Evolutionary conservation across 352 stramenopile species (phyloP).

Genomic region (Aphanomyces stellatus): DNA sequence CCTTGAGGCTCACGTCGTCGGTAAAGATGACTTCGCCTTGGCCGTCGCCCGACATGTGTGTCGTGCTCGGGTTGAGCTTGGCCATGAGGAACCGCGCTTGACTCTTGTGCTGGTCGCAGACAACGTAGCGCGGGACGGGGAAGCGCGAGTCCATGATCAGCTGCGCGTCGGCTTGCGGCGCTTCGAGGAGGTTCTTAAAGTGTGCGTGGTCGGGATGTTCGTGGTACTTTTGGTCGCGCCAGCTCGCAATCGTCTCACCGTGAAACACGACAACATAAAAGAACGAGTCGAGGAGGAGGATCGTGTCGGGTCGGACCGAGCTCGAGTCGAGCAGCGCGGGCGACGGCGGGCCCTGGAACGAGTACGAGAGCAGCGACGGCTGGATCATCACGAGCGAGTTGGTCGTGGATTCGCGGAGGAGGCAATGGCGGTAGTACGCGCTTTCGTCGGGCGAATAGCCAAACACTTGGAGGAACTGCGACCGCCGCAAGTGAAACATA

Average conservation of each 20-base stretch:
- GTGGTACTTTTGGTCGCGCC: constrained; percentile 96
- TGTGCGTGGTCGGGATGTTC: constrained; percentile 93
- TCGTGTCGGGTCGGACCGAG: constrained; percentile 95
- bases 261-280: constrained; percentile 99
- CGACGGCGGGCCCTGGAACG: constrained; percentile 87
- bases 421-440: constrained; percentile 92
- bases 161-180: constrained; percentile 96
- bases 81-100: constrained; percentile 99
- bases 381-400: constrained; percentile 99
- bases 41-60: constrained; percentile 93
- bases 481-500: constrained; percentile 99
- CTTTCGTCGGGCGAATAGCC: constrained; percentile 98
- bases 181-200: constrained; percentile 97
- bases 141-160: constrained; percentile 99
- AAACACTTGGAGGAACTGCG: constrained; percentile 99
- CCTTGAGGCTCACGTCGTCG: constrained; percentile 98
- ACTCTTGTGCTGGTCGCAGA: constrained; percentile 99
- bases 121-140: constrained; percentile 97
- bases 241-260: constrained; percentile 98
- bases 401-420: constrained; percentile 94
- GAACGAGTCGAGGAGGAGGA: constrained; percentile 99
- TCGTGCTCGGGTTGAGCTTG: constrained; percentile 98
- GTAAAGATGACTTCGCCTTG: constrained; percentile 97
- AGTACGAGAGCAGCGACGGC: constrained; percentile 98
- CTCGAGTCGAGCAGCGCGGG: constrained; percentile 83